phyloP scores from a whole-genome alignment of 129 eudicot genomes.

The Flaveria ramosissima region DNA sequence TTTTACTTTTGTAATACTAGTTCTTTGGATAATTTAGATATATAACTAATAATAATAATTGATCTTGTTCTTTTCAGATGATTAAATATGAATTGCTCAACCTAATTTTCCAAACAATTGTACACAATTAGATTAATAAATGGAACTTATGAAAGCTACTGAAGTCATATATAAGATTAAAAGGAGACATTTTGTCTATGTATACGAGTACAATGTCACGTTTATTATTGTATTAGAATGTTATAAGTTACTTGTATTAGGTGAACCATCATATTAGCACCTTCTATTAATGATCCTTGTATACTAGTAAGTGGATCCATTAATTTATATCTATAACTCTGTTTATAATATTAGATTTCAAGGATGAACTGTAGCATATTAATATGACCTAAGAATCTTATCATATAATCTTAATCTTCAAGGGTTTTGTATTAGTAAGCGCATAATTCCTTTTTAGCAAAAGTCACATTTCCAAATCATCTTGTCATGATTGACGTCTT shows the following conservation, averaged over 20 bases:
- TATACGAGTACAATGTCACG: conserved; percentile 38
- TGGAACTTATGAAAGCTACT: conserved; percentile 23
- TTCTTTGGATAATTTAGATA: not conserved
- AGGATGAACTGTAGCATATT: too few species aligned
- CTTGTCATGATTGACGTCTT: too few species aligned
- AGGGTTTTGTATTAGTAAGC: too few species aligned
- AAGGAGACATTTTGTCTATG: conserved; percentile 58
- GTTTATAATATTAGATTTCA: too few species aligned
- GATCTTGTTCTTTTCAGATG: not conserved
- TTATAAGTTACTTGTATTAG: conserved; percentile 28
- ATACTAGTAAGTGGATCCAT: too few species aligned
- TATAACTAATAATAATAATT: not conserved
- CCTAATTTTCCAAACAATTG: not conserved
- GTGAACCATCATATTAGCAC: conserved; percentile 41
- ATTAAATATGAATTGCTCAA: conserved; percentile 4
- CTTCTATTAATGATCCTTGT: too few species aligned
- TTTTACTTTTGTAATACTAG: not conserved
- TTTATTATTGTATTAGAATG: conserved; percentile 19
- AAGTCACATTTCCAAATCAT: too few species aligned
- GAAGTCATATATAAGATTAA: conserved; percentile 37
- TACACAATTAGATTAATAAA: conserved; percentile 5
- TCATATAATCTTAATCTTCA: too few species aligned
- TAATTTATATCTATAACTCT: too few species aligned
- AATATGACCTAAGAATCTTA: too few species aligned
- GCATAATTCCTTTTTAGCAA: too few species aligned